These are phyloP conservation scores for Nicotiana otophora DNA, from an alignment of 257 asterid genomes.

Conservation along the genomic window DNA sequence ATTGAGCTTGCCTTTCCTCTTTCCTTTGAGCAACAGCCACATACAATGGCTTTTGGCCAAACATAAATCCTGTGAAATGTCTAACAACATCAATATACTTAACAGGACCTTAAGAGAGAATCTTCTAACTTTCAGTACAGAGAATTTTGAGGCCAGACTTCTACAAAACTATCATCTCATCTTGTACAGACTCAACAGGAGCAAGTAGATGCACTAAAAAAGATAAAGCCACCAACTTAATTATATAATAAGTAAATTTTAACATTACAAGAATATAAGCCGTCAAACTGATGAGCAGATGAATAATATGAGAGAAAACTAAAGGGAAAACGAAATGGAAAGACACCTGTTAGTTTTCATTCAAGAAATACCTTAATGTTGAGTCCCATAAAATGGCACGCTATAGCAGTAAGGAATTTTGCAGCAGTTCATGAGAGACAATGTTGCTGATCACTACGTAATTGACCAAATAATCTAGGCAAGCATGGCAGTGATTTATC, in stretches of 20 bases:
- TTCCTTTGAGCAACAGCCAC: slow-evolving; percentile 84
- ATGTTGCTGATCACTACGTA: not conserved
- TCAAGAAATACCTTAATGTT: not conserved
- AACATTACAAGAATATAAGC: not conserved
- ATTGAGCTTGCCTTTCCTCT: slow-evolving; percentile 69
- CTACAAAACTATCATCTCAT: not conserved
- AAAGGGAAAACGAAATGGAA: not conserved
- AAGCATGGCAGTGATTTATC: not conserved
- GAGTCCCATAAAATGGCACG: not conserved
- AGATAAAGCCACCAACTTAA: not conserved
- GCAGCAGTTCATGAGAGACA: not conserved
- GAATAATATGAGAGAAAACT: not conserved
- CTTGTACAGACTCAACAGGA: not conserved
- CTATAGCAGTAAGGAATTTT: not conserved
- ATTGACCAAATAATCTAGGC: not conserved
- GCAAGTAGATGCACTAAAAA: not conserved
- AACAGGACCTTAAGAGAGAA: not conserved
- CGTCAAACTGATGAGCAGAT: not conserved
- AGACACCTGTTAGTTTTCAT: not conserved
- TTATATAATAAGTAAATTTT: not conserved
- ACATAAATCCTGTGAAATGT: slow-evolving; percentile 50
- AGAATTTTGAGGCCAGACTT: not conserved
- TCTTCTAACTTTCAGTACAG: not conserved
- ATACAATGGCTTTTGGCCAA: slow-evolving; percentile 66
- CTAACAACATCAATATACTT: not conserved